Conservation (phyloP, 129 eudicot species). For the Gnaphalium uliginosum region DNA sequence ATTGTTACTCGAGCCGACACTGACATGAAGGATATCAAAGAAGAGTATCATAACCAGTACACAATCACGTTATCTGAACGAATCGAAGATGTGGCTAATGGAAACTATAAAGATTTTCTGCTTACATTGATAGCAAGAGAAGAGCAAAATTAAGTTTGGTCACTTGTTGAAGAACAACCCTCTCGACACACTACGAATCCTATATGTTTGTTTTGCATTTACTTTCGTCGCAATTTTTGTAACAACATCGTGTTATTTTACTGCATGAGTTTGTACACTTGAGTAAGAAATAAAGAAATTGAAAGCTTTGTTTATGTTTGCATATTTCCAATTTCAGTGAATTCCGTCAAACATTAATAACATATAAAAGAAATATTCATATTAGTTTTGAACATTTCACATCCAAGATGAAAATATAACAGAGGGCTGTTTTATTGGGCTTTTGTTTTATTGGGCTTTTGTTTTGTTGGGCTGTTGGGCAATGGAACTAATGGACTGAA, state of each 20-base stretch:
- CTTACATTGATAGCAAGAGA: conserved; percentile 54
- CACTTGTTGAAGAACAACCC: not conserved
- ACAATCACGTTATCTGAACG: conserved; percentile 43
- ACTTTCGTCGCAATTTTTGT: no score
- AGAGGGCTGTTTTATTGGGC: no score
- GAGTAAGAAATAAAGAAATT: not conserved
- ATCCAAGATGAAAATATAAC: no score
- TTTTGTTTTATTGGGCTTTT: no score
- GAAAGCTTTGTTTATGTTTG: no score
- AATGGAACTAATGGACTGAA: no score
- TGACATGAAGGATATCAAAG: conserved; percentile 53
- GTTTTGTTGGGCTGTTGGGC: no score
- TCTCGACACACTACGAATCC: not conserved
- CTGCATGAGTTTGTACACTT: not conserved
- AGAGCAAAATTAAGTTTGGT: not conserved
- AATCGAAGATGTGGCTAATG: conserved; percentile 49
- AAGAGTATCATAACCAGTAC: conserved; percentile 38
- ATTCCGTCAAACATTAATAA: no score
- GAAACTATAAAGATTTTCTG: conserved; percentile 69
- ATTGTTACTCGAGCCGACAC: conserved; percentile 57
- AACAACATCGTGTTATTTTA: no score
- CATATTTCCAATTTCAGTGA: no score
- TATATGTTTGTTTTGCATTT: not conserved
- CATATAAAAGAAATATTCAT: no score
- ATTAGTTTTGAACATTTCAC: no score